Conservation (phyloP, 352 stramenopile species). For the Phytopythium vexans region DNA sequence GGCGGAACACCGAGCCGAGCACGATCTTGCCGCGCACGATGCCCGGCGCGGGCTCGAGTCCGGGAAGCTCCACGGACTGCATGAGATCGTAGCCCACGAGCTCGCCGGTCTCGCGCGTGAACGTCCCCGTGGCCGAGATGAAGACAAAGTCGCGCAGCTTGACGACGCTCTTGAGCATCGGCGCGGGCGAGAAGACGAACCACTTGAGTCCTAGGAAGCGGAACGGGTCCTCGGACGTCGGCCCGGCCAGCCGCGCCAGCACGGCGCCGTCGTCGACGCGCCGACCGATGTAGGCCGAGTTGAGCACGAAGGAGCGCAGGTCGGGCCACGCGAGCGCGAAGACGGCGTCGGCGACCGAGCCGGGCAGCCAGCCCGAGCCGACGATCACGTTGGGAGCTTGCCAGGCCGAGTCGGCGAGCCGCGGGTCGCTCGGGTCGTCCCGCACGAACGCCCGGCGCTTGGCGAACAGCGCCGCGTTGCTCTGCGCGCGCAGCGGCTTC, state of each 20-base stretch:
- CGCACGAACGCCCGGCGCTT: conserved; percentile 1
- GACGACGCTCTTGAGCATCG: conserved; percentile 21
- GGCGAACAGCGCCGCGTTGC: conserved; percentile 16
- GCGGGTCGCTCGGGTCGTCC: no score
- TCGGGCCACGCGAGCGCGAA: conserved; percentile 7
- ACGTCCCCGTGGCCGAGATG: conserved; percentile 32
- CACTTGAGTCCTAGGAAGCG: conserved; percentile 31
- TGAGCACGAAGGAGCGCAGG: conserved; percentile 3
- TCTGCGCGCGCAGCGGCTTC: conserved; percentile 17
- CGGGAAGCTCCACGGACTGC: conserved; percentile 26
- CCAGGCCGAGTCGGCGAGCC: no score
- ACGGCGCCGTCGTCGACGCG: conserved; percentile 16
- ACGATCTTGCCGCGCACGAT: conserved; percentile 33
- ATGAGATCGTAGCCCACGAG: conserved; percentile 31
- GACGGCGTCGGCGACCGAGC: conserved; percentile 7
- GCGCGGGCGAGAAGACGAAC: conserved; percentile 21
- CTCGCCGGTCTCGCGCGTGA: conserved; percentile 15
- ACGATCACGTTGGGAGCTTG: no score
- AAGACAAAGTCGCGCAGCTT: conserved; percentile 26
- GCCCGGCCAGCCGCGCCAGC: conserved; percentile 21
- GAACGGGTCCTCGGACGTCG: conserved; percentile 25
- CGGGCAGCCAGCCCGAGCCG: background rate
- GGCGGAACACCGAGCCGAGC: conserved; percentile 27
- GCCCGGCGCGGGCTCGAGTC: conserved; percentile 11
- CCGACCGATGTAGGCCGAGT: conserved; percentile 1